A percentile compares a stretch with the other conserved stretches of the same genome.
phyloP scores from a whole-genome alignment of 306 rosid species.

The Trichosanthes cucumerina region DNA sequence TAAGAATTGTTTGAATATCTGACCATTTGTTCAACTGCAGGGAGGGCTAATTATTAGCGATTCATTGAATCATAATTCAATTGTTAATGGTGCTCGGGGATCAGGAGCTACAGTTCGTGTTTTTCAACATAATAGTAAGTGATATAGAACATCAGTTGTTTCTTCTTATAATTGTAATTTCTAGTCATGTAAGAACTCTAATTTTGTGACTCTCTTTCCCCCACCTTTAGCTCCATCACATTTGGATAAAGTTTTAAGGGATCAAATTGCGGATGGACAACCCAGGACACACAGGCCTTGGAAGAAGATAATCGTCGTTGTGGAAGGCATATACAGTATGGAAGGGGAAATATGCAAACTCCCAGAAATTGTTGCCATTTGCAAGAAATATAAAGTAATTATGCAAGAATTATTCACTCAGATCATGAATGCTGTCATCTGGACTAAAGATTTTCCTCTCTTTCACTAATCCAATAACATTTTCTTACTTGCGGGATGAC shows the following conservation, averaged over 20 bases:
- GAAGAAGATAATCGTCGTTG: slow-evolving; percentile 81
- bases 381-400: slow-evolving; percentile 75
- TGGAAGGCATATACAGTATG: slow-evolving; percentile 95
- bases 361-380: slow-evolving; percentile 76
- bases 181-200: not conserved
- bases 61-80: slow-evolving; percentile 84
- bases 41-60: slow-evolving; percentile 85
- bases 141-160: not conserved
- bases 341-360: slow-evolving; percentile 96
- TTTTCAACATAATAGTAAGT: slow-evolving; percentile 67
- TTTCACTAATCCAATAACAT: not conserved
- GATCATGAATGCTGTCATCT: not conserved
- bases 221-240: slow-evolving; percentile 52
- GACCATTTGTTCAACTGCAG: slow-evolving; percentile 21
- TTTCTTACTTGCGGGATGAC: not conserved
- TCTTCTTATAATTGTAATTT: not conserved
- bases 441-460: not conserved
- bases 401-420: not conserved
- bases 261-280: slow-evolving; percentile 88
- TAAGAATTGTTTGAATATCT: not conserved
- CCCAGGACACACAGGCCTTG: slow-evolving; percentile 93
- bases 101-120: slow-evolving; percentile 89
- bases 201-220: slow-evolving; percentile 4
- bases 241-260: slow-evolving; percentile 79
- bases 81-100: slow-evolving; percentile 89